A percentile compares a stretch with the other conserved stretches of the same genome.
phyloP scores from a whole-genome alignment of 2,329 filamentous ascomycete species.

The Hypoxylon sp. region DNA sequence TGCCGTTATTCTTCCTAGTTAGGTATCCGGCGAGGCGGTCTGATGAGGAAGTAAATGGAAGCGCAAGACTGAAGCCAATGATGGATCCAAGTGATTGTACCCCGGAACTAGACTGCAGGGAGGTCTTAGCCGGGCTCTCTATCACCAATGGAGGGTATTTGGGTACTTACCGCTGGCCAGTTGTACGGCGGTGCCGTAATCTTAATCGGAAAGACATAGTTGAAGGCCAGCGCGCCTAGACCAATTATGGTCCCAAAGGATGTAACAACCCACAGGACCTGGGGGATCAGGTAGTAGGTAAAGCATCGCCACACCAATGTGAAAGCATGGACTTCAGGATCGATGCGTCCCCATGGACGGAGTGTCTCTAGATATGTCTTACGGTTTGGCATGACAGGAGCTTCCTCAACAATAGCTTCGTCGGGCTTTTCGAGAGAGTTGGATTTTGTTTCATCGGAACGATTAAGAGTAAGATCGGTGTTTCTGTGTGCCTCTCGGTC shows the following conservation, averaged over 20 bases:
- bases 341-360: constrained; percentile 55
- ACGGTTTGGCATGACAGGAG: constrained; percentile 48
- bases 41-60: constrained; percentile 53
- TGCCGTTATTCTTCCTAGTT: constrained; percentile 56
- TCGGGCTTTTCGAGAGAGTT: constrained; percentile 47
- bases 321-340: constrained; percentile 57
- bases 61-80: constrained; percentile 56
- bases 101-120: constrained; percentile 48
- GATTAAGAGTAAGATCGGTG: constrained; percentile 21
- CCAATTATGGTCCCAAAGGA: constrained; percentile 62
- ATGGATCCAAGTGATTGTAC: constrained; percentile 53
- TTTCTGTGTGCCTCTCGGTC: constrained; percentile 48
- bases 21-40: constrained; percentile 57
- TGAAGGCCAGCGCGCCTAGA: constrained; percentile 60
- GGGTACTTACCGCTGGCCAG: constrained; percentile 55
- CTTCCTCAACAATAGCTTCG: constrained; percentile 39
- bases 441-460: constrained; percentile 25
- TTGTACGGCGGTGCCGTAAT: constrained; percentile 59
- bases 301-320: constrained; percentile 59
- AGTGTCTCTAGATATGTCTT: constrained; percentile 58
- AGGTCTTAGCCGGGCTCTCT: constrained; percentile 14
- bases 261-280: constrained; percentile 61
- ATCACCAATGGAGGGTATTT: not conserved
- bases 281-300: constrained; percentile 60
- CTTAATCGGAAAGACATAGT: constrained; percentile 61